These are phyloP conservation scores for Thozetella sp. DNA, from an alignment of 495 filamentous ascomycete species.

Conservation along the genomic window DNA sequence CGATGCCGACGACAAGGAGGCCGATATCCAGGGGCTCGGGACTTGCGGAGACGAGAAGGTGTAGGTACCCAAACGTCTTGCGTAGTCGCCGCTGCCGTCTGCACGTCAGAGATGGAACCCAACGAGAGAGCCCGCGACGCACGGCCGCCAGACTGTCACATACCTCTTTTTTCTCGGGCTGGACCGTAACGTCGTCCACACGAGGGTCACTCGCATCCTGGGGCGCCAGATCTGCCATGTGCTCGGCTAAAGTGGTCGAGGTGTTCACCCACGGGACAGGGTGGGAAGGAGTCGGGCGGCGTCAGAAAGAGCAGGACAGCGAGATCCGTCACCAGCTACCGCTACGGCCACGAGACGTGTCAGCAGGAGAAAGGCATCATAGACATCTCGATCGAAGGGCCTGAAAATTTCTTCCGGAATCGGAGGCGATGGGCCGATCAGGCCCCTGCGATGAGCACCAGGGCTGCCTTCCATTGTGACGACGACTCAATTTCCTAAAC, in stretches of 20 bases:
- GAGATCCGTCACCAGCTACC: no score
- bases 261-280: neutral
- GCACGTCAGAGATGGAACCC: no score
- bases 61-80: neutral
- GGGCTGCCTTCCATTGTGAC: neutral
- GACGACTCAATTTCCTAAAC: neutral
- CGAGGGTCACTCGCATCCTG: neutral
- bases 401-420: no score
- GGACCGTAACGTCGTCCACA: neutral
- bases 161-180: neutral
- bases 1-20: slow-evolving; percentile 51
- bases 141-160: neutral
- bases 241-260: neutral
- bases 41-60: neutral
- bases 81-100: neutral
- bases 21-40: slow-evolving; percentile 33
- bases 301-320: neutral
- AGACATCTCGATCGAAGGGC: no score
- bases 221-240: neutral
- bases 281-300: neutral
- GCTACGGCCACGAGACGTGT: no score
- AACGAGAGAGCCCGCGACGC: no score
- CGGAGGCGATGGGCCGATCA: neutral
- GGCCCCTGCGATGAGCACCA: neutral
- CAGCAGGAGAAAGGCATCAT: no score